Base-by-base conservation (phyloP, 2,329 filamentous ascomycete species). In the Xylaria sp. region DNA sequence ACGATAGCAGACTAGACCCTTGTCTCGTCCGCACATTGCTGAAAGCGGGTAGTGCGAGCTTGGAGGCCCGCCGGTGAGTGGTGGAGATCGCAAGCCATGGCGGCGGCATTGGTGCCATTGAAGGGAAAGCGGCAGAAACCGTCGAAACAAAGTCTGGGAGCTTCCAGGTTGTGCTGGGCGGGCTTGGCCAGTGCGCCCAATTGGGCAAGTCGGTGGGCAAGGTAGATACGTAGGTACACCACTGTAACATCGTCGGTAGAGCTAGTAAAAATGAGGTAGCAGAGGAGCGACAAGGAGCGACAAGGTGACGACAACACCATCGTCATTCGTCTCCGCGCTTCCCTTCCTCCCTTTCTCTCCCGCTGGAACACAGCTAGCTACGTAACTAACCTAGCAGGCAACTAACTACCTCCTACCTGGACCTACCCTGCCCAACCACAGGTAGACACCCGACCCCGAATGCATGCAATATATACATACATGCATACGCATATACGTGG, bases 301-400 rank as follows among this genome's bases (percentile, higher is more conserved):
- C 58, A 54, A 60, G 58, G 58, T 60, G 58, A 61, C 58, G 58
- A 61, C 56, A 61, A 54, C 58, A 58, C 58, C 57, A 56, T 53
- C 48, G 50, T 56, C 48, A 54, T 44, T 52, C 46, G 21, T 40
- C 13, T 38, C 21, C 21, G 26, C 13, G 22, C 19, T 44, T 43
- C 40, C 22, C 44, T 39, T 38, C 47, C 42, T 51, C 39, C 34
- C 39, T 42, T 48, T 42, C 39, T 18, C 38, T 20, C 26, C 17
- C 13, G n/a, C n/a, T n/a, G n/a, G n/a, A n/a, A n/a, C n/a, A n/a
- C n/a, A n/a, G n/a, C n/a, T n/a, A n/a, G n/a, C n/a, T n/a, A n/a
- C n/a, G n/a, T n/a, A n/a, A n/a, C n/a, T n/a, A n/a, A n/a, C n/a
- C n/a, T n/a, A n/a, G n/a, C n/a, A n/a, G n/a, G n/a, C n/a, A n/a